Percentiles rank a stretch among this genome's conserved stretches.
Evolutionary conservation across 2,329 filamentous ascomycete genomes (phyloP).

Genomic region (Stenocarpella maydis): DNA sequence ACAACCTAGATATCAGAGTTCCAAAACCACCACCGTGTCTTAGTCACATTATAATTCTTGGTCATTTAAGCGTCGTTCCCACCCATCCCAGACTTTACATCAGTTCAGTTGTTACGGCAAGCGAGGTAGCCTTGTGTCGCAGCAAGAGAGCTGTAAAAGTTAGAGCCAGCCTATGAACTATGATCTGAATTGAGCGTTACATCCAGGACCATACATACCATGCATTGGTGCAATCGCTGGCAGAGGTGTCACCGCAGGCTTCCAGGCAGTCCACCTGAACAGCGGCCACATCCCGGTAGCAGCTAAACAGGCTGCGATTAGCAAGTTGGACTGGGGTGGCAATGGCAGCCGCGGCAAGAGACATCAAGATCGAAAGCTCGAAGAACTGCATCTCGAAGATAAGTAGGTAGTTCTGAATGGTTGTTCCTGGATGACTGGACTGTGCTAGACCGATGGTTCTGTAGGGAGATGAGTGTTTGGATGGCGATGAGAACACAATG

Average conservation of each 20-base stretch:
- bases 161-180: no score
- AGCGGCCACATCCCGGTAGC: conserved; percentile 9
- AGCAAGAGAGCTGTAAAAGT: no score
- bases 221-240: conserved; percentile 13
- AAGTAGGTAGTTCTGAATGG: not conserved
- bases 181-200: no score
- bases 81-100: no score
- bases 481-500: not conserved
- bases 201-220: not conserved
- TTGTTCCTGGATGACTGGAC: no score
- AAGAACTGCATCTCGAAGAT: not conserved
- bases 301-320: not conserved
- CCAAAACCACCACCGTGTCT: no score
- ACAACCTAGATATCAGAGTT: no score
- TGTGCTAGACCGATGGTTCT: not conserved
- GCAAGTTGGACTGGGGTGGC: not conserved
- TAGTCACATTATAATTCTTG: no score
- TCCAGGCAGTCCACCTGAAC: not conserved
- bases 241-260: conserved; percentile 1
- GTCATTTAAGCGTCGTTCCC: no score
- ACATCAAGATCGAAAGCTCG: not conserved
- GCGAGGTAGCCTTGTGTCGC: no score
- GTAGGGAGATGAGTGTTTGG: not conserved
- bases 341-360: not conserved
- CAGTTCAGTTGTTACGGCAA: no score